Conservation (phyloP, 2,329 filamentous ascomycete species). For the Verticillium alfalfae region DNA sequence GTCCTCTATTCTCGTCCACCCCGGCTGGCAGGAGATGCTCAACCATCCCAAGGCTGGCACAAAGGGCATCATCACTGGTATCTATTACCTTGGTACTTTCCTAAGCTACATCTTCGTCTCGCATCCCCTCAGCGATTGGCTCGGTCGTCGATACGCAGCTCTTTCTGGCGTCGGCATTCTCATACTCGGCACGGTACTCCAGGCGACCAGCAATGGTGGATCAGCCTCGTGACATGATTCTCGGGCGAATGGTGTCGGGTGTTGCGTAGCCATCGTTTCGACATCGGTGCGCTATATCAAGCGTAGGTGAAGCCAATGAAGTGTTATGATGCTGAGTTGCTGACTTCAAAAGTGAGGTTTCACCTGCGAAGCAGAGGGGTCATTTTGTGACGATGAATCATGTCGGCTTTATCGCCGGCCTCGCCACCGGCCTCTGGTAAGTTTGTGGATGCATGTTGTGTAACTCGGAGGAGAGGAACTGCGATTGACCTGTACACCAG, state of each 20-base stretch:
- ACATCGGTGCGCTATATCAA: slow-evolving; percentile 53
- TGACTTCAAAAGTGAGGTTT: slow-evolving; percentile 37
- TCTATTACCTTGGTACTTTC: slow-evolving; percentile 55
- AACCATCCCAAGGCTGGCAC: slow-evolving; percentile 35
- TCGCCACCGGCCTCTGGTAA: slow-evolving; percentile 50
- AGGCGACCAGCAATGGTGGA: slow-evolving; percentile 34
- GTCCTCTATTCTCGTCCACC: slow-evolving; percentile 49
- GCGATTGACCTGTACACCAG: slow-evolving; percentile 21
- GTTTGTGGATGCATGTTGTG: slow-evolving; percentile 1
- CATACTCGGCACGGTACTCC: slow-evolving; percentile 41
- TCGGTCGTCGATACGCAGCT: slow-evolving; percentile 47
- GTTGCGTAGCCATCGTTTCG: slow-evolving; percentile 47
- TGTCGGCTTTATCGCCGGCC: slow-evolving; percentile 49
- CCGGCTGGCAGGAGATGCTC: slow-evolving; percentile 44
- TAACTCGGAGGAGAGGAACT: background rate
- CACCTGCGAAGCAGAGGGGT: slow-evolving; percentile 47
- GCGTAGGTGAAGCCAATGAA: slow-evolving; percentile 27
- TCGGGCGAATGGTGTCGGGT: slow-evolving; percentile 46
- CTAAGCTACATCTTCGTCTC: slow-evolving; percentile 49
- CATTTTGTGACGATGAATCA: slow-evolving; percentile 55
- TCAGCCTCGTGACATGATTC: slow-evolving; percentile 38
- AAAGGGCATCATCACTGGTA: slow-evolving; percentile 47
- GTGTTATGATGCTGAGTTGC: background rate
- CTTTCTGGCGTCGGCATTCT: slow-evolving; percentile 39
- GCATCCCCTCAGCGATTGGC: slow-evolving; percentile 41